Base-by-base conservation (phyloP, 78 protist species). In the Dictyostelium firmibasis region DNA sequence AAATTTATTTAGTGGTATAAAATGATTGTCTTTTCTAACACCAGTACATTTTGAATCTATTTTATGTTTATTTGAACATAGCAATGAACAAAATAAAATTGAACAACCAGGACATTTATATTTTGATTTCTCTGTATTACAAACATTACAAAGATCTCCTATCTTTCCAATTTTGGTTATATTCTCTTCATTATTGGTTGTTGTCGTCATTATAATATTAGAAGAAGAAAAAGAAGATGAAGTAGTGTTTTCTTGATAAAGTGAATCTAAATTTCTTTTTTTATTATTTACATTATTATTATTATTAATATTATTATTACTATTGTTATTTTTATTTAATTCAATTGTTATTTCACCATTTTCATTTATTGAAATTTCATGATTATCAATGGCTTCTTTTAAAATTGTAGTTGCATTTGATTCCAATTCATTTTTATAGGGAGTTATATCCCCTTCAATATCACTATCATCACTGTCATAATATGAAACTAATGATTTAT, bases 31-130 rank as follows among this genome's bases (percentile, higher is more conserved):
- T 25, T 76, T 74, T 53, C 60, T 44, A 8, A 60, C 41, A 76
- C 92, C 92, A 8, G 11, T 86, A 64, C 92, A 86, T 25, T 86
- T 79, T 6, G 57, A 35, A 25, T 43, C 83, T 20, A 53, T 64
- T 76, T 57, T 74, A 35, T 86, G 92, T 57, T 43, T 50, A 36
- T 8, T 38, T 33, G 84, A 76, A 57, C 92, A 86, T 9, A 16
- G 2, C 20, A 60, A 20, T 6, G 70, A 64, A 38, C 92, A 86
- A 25, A 76, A 86, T 57, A 86, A 60, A 25, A 86, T 50, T 47
- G 20, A 4, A 36, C 92, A 86, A 2, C 81, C 92, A 8, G 92
- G 92, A 86, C 92, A 86, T 38, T 76, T 86, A 57, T 86, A 86
- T 38, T 86, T 86, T 86, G 92, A 86, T 25, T 74, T 43, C 1